These are phyloP conservation scores for Kernera saxatilis DNA, from an alignment of 345 rosid genomes.

Conservation along the genomic window DNA sequence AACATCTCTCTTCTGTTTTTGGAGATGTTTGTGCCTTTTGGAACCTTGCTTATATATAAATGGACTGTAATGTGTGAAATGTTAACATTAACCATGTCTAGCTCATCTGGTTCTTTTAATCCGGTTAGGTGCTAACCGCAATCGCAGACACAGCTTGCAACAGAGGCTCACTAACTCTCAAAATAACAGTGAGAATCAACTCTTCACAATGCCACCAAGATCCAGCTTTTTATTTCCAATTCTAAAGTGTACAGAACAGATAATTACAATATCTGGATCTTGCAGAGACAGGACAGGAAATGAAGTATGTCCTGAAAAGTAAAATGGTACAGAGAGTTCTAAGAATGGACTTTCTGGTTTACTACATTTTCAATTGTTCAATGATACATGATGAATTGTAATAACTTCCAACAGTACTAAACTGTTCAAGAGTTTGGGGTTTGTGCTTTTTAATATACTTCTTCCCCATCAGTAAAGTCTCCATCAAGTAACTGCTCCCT, in stretches of 20 bases:
- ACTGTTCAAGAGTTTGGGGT: not conserved
- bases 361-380: not conserved
- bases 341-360: conserved; percentile 16
- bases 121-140: not conserved
- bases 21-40: conserved; percentile 12
- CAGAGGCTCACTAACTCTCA: not conserved
- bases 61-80: conserved; percentile 12
- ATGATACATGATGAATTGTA: conserved; percentile 1
- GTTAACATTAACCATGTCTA: not conserved
- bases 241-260: not conserved
- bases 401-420: not conserved
- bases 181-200: not conserved
- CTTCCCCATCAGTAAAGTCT: conserved; percentile 41
- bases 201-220: not conserved
- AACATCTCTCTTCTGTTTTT: not conserved
- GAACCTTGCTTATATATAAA: conserved; percentile 4
- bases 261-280: conserved; percentile 10
- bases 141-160: not conserved
- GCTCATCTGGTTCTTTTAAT: too few species aligned
- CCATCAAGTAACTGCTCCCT: conserved; percentile 68
- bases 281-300: not conserved
- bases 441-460: conserved; percentile 9
- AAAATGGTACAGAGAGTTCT: conserved; percentile 9
- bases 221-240: not conserved
- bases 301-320: conserved; percentile 12